Conservation (phyloP, 2,329 filamentous ascomycete genomes). For the Acephala macrosclerotiorum region DNA sequence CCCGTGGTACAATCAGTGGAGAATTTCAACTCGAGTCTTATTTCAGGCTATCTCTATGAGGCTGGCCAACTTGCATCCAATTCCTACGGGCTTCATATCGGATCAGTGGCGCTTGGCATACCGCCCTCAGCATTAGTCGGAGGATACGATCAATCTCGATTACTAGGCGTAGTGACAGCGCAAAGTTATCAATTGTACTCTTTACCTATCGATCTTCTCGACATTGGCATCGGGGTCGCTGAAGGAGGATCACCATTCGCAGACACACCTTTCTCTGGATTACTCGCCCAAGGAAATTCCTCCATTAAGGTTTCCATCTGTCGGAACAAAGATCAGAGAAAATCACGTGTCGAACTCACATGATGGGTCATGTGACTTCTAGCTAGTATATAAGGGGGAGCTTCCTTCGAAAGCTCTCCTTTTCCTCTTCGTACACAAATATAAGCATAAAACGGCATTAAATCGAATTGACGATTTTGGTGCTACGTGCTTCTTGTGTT, state of each 20-base stretch:
- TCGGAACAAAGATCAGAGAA: too few species aligned
- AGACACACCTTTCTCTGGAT: conserved; percentile 20
- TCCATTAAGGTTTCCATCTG: conserved; percentile 22
- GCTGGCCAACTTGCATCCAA: conserved; percentile 26
- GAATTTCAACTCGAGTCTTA: conserved; percentile 1
- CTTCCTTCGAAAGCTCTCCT: too few species aligned
- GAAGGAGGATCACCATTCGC: conserved; percentile 31
- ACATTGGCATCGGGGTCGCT: conserved; percentile 33
- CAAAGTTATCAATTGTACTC: conserved; percentile 20
- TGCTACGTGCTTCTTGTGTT: too few species aligned
- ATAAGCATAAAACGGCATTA: too few species aligned
- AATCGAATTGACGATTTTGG: too few species aligned
- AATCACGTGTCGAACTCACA: too few species aligned
- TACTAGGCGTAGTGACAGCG: conserved; percentile 21
- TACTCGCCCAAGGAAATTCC: conserved; percentile 29
- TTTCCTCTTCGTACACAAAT: too few species aligned
- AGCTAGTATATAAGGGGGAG: too few species aligned
- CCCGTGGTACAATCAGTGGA: background rate
- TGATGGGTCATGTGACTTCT: too few species aligned
- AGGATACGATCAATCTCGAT: conserved; percentile 35
- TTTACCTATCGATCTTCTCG: conserved; percentile 30
- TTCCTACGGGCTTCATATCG: conserved; percentile 36
- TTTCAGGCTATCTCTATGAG: conserved; percentile 9
- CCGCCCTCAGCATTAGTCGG: conserved; percentile 28
- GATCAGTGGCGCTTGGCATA: conserved; percentile 27